Base-by-base conservation (phyloP, 495 filamentous ascomycete genomes). In the Podospora fimiseda region DNA sequence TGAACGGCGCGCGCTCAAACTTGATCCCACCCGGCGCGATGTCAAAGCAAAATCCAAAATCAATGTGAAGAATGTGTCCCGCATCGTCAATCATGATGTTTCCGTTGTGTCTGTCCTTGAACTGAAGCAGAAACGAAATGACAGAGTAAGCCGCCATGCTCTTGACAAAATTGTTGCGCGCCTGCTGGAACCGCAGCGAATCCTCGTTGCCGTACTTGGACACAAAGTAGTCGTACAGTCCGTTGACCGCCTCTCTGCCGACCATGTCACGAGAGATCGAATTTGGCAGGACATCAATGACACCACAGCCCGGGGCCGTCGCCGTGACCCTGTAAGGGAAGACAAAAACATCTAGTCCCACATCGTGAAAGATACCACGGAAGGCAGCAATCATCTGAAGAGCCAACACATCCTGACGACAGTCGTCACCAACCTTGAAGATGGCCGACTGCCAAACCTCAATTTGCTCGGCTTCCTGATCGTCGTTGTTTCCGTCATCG, bases 71-170 rank as follows among this genome's bases (percentile, higher is more conserved):
- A 64, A 99, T 95, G 70, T 97, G 93, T 4, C 94, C 94, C 2
- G 85, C 87, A 61, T 96, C 91, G 63, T 97, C 90, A 39, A 99
- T 80, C 94, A 99, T 97, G 73, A 99, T 97, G 70, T 99, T 99
- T 39, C 94, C 94, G 66, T 99, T 99, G 70, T 99, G 94, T 4
- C 94, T 83, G 68, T 99, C 94, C 69, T 99, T 99, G 82, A 99
- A 96, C 63, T 99, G 95, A 22, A 99, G 74, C 7, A 99, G 76
- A 69, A 94, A 97, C 0, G 89, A 93, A 48, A 97, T 96, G 52
- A 97, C 84, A n/a, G 89, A 95, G 69, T 99, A 97, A n/a, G 92
- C 93, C 2, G 94, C 94, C 94, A 99, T 97, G 71, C 89, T 95
- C 77, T 97, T 97, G 61, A 99, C 90, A 60, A 99, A 99, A 64